Evolutionary conservation across 305 asterid species (phyloP), one percentile per base, ranked within the genome.

Genomic region (Fraxinus dipetala): DNA sequence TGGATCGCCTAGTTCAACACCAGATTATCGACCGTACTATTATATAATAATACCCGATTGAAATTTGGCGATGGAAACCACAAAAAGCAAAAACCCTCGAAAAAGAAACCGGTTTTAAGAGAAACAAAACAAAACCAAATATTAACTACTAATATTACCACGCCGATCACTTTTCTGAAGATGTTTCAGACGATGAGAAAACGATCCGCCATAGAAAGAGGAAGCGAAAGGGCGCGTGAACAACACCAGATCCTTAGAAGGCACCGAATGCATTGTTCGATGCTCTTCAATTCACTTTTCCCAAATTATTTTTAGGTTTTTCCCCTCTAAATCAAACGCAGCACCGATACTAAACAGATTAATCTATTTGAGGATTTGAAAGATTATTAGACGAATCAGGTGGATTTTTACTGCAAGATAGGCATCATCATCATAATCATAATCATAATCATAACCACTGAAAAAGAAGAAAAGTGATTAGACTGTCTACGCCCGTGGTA

Each of bases 191-290:
- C 93, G 91, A 81, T 88, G 88, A 81, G 85, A 90, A 74, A 86
- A 86, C 73, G 88, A 85, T 18, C 86, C 90, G 72, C 90, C 90
- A 83, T 82, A 81, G 80, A 86, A 89, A 56, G 87, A 84, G 67
- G 78, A 79, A 48, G 63, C 78, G 63, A 82, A 86, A 4, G 90
- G 89, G 79, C 84, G 83, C 28, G 78, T 59, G 81, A 82, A 28
- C 10, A 86, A 54, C 40, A 85, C 78, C 65, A 81, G 78, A 81
- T 77, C 84, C 85, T 74, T 80, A 30, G 92, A 87, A 85, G 89
- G 91, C 92, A 92, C 90, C 96, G 94, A 92, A 87, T 89, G 90
- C 96, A 92, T 92, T 83, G 92, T 89, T 86, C 95, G 94, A 89
- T 91, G 93, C 93, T 87, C 91, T 88, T 84, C 89, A 83, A 87